Evolutionary conservation across 2,329 filamentous ascomycete genomes (phyloP), one percentile per base, ranked within the genome.

Genomic region (Thielaviopsis punctulata): DNA sequence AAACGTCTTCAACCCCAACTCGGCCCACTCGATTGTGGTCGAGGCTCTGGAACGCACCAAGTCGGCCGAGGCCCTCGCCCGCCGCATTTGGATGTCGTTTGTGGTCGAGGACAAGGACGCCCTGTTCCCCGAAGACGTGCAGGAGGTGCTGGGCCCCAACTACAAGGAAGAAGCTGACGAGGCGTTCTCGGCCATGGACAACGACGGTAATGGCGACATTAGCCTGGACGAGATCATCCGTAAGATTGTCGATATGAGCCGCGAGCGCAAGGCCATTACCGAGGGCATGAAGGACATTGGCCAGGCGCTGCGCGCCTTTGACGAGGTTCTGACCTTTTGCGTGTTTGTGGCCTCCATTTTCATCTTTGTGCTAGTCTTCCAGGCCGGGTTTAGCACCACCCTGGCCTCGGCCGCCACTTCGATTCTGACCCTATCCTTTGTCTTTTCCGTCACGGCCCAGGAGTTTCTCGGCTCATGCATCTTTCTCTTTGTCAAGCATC

Each of bases 401-500:
- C 75, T 95, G 39, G 84, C 88, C 4, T 94, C 89, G 9, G 87
- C 89, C 48, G 90, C 90, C 57, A 95, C 92, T 1, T 84, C 92
- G 0, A 75, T 98, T 43, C 79, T 98, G 9, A 96, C 90, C 5
- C 72, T 96, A n/a, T 95, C 90, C 3, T 98, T 98, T 69, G 84
- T 95, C 59, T 96, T 98, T 65, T 82, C 89, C 22, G 83, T 84
- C 52, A 95, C 89, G 1, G 82, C 84, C 3, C 89, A 95, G 66
- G 92, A 98, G 66, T 84, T 98, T 57, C 77, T 98, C n/a, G 90
- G 90, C 61, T 95, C 89, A 36, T 96, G 90, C 70, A 95, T 98
- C 62, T 98, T 98, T 71, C 71, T 98, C 1, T 98, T 98, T 61
- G 87, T 96, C 71, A 98, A 98, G 72, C 92, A 98, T 64, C 90